phyloP scores from a whole-genome alignment of 2,329 filamentous ascomycete species.

The Hymenoscyphus fructigenus region DNA sequence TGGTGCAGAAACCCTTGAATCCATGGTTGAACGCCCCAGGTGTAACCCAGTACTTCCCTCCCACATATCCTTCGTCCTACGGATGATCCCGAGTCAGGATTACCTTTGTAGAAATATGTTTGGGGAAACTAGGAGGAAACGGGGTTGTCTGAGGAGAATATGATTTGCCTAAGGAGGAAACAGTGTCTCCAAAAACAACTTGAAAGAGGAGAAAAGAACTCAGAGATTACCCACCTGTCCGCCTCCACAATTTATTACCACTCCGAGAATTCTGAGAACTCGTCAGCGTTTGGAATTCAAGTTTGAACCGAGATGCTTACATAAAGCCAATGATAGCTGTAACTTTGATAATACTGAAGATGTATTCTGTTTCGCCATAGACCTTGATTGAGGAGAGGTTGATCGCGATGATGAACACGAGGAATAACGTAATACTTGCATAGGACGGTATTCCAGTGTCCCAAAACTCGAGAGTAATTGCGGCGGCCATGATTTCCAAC shows the following conservation, averaged over 20 bases:
- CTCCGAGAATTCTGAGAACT: slow-evolving; percentile 70
- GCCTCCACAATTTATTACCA: slow-evolving; percentile 83
- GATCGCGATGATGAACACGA: slow-evolving; percentile 71
- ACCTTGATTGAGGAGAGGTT: slow-evolving; percentile 86
- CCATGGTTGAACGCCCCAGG: slow-evolving; percentile 82
- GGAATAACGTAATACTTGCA: slow-evolving; percentile 83
- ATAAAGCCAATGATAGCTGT: slow-evolving; percentile 87
- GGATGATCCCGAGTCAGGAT: too few relatives aligned
- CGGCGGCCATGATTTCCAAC: slow-evolving; percentile 82
- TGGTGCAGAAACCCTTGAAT: slow-evolving; percentile 76
- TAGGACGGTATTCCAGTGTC: slow-evolving; percentile 68
- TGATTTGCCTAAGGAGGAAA: too few relatives aligned
- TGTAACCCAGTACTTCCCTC: slow-evolving; percentile 71
- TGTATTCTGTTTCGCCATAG: slow-evolving; percentile 87
- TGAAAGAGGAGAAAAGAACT: too few relatives aligned
- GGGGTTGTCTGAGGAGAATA: too few relatives aligned
- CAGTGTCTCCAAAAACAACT: too few relatives aligned
- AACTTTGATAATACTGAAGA: slow-evolving; percentile 85
- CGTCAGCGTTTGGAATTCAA: slow-evolving; percentile 1
- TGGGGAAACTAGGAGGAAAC: too few relatives aligned
- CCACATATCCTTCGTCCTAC: slow-evolving; percentile 75
- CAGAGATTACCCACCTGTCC: too few relatives aligned
- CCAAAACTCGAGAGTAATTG: slow-evolving; percentile 84
- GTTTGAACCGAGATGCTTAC: slow-evolving; percentile 48
- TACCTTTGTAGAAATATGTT: too few relatives aligned